Evolutionary conservation across 2,329 filamentous ascomycete genomes (phyloP).

Genomic region (Hawksworthiomyces lignivorus): DNA sequence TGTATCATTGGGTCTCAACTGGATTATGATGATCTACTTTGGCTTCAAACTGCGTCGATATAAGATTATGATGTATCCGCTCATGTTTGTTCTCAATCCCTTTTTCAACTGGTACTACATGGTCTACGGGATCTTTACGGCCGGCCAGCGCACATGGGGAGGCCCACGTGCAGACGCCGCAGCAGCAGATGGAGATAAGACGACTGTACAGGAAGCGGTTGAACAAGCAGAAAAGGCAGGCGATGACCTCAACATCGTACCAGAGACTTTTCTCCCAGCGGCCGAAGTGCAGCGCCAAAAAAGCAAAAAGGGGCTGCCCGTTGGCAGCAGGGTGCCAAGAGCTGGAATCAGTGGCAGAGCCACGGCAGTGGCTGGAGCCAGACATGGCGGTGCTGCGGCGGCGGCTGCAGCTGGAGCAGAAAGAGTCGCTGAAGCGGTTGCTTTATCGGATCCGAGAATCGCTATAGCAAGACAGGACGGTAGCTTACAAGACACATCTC

Average conservation of each 20-base stretch:
- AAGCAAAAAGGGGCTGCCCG: constrained; percentile 13
- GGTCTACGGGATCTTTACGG: constrained; percentile 93
- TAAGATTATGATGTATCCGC: constrained; percentile 89
- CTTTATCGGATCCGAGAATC: background rate
- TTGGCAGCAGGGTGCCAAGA: constrained; percentile 13
- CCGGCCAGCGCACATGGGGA: constrained; percentile 91
- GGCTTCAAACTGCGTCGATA: constrained; percentile 77
- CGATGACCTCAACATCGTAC: constrained; percentile 83
- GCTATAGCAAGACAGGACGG: too few relatives aligned
- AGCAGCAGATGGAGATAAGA: constrained; percentile 62
- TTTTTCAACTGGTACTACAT: constrained; percentile 99
- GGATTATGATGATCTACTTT: constrained; percentile 94
- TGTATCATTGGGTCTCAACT: constrained; percentile 87
- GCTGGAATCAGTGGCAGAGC: background rate
- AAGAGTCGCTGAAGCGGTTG: background rate
- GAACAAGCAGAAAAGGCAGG: constrained; percentile 70
- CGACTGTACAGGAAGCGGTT: constrained; percentile 74
- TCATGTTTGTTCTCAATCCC: constrained; percentile 93
- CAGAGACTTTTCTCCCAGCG: constrained; percentile 69
- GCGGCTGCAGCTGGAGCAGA: background rate
- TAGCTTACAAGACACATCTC: too few relatives aligned
- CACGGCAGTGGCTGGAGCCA: background rate
- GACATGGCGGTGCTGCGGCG: background rate
- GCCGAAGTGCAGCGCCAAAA: constrained; percentile 32
- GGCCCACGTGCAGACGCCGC: constrained; percentile 86